Evolutionary conservation across 768 basidiomycete species (phyloP).

Genomic region (Suillus subalutaceus): DNA sequence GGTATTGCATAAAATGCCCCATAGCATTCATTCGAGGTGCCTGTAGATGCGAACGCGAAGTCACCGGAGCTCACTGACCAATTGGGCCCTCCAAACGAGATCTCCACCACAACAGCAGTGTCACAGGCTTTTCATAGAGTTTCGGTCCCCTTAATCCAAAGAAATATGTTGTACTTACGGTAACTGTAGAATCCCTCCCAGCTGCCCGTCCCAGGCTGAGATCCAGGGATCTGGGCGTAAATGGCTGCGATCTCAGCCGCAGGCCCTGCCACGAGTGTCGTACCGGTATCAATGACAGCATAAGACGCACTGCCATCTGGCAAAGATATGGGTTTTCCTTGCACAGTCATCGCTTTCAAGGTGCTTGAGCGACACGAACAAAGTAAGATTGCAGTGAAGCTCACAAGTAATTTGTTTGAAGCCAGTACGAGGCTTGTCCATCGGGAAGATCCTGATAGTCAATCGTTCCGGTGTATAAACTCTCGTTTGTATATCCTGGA

Average conservation of each 20-base stretch:
- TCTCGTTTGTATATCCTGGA: slow-evolving; percentile 59
- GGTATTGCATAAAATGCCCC: slow-evolving; percentile 84
- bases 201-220: slow-evolving; percentile 38
- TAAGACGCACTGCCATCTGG: slow-evolving; percentile 40
- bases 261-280: slow-evolving; percentile 60
- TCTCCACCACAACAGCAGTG: slow-evolving; percentile 35
- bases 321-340: slow-evolving; percentile 30
- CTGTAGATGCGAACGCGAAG: slow-evolving; percentile 49
- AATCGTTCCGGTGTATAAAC: slow-evolving; percentile 50
- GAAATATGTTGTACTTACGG: slow-evolving; percentile 31
- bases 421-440: slow-evolving; percentile 48
- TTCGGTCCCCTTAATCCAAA: neutral
- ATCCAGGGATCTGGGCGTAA: slow-evolving; percentile 48
- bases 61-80: slow-evolving; percentile 53
- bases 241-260: slow-evolving; percentile 40
- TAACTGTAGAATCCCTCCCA: slow-evolving; percentile 53
- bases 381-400: neutral
- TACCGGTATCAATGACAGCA: slow-evolving; percentile 61
- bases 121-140: slow-evolving; percentile 43
- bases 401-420: slow-evolving; percentile 38
- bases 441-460: slow-evolving; percentile 49
- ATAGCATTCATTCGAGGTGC: slow-evolving; percentile 60
- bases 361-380: neutral
- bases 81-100: slow-evolving; percentile 48
- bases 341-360: slow-evolving; percentile 37